Percentiles rank a stretch among this genome's conserved stretches.
phyloP scores from a whole-genome alignment of 768 basidiomycete genomes.

The Boletales sp. region DNA sequence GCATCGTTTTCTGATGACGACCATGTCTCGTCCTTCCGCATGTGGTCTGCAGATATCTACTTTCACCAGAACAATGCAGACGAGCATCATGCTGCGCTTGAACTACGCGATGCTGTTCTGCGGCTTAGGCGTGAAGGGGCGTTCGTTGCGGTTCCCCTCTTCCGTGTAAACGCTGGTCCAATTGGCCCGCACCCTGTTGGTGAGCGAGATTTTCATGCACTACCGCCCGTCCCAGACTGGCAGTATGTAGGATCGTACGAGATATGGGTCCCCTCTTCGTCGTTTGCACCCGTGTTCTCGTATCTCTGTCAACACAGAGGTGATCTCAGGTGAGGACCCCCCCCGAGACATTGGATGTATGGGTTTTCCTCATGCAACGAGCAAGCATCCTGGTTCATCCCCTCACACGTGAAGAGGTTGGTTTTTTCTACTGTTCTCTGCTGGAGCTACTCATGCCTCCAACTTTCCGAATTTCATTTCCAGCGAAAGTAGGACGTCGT shows the following conservation, averaged over 20 bases:
- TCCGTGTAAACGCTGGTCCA: slow-evolving; percentile 63
- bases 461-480: background rate
- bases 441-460: background rate
- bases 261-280: slow-evolving; percentile 74
- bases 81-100: slow-evolving; percentile 61
- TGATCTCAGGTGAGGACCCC: slow-evolving; percentile 50
- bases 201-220: slow-evolving; percentile 28
- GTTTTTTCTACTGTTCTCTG: slow-evolving; percentile 15
- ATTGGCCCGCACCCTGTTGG: slow-evolving; percentile 77
- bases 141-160: slow-evolving; percentile 75
- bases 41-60: slow-evolving; percentile 58
- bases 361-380: background rate
- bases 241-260: slow-evolving; percentile 66
- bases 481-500: slow-evolving; percentile 47
- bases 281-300: slow-evolving; percentile 73
- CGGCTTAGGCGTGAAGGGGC: slow-evolving; percentile 70
- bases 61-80: slow-evolving; percentile 60
- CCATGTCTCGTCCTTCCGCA: no score
- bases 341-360: background rate
- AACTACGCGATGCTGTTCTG: slow-evolving; percentile 68
- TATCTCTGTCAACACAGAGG: slow-evolving; percentile 70
- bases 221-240: background rate
- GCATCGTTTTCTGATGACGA: background rate
- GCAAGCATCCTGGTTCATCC: slow-evolving; percentile 73
- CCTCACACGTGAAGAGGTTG: slow-evolving; percentile 64